Base-by-base conservation (phyloP, 176 grass and related monocot genomes). In the Phoenix dactylifera region DNA sequence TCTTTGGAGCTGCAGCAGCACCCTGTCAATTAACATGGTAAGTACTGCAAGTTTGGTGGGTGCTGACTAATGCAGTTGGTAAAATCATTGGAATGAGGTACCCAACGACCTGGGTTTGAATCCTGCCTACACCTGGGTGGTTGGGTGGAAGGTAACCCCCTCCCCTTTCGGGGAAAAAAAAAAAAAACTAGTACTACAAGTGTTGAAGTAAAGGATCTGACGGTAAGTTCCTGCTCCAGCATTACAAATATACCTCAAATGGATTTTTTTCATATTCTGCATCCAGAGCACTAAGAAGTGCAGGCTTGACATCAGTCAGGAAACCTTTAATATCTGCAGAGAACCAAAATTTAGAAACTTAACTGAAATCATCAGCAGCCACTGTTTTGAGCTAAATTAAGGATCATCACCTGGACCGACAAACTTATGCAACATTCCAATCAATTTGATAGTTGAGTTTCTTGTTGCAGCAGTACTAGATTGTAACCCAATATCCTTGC, bases 291-390 rank as follows among this genome's bases (percentile, higher is more conserved):
- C 79, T 93, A 25, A 93, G 82, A 63, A 98, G 82, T 22, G 94
- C 94, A 17, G 88, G 94, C 80, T 98, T 98, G 64, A 98, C 94
- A 72, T 98, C 94, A 83, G 63, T 93, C 69, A 98, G 77, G 70
- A 98, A 98, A 16, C 85, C 94, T 61, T 98, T 98, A 48, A 98
- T 83, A 39, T 98, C 94, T 98, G 67, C 71, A 80, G 28, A 54
- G 67, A 71, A n/a, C 15, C 20, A 74, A 60, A 22, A 52, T 53
- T 81, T 77, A 17, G 10, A 64, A 44, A 17, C 2, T 18, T 26
- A 15, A 2, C 6, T 62, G 3, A 59, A 51, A 54, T 50, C 7
- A 20, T 28, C 20, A 73, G 30, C 4, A 76, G 62, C 7, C 57
- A 57, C 39, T 24, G 10, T 39, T 39, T 0, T 22, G 24, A 32